A percentile compares a stretch with the other conserved stretches of the same genome.
phyloP scores from a whole-genome alignment of 2,329 filamentous ascomycete genomes.

The Aspergillus brasiliensis region DNA sequence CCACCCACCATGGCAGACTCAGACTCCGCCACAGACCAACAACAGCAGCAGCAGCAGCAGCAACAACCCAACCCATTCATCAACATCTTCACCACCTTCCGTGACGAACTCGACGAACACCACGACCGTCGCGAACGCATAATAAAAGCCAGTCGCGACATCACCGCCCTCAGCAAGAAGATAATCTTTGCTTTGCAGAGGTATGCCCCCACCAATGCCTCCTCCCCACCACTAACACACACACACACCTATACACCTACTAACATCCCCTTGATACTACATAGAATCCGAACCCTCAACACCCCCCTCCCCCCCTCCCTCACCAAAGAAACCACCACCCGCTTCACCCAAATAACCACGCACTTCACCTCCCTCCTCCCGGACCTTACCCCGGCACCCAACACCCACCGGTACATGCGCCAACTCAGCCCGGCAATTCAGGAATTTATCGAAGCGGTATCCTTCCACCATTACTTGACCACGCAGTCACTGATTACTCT shows the following conservation, averaged over 20 bases:
- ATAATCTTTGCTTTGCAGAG: slow-evolving; percentile 62
- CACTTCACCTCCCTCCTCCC: slow-evolving; percentile 68
- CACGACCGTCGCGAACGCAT: slow-evolving; percentile 89
- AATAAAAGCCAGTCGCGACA: slow-evolving; percentile 87
- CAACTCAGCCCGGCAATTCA: slow-evolving; percentile 81
- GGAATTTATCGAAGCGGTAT: slow-evolving; percentile 89
- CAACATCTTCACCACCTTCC: slow-evolving; percentile 82
- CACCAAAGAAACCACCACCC: slow-evolving; percentile 67
- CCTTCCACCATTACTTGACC: slow-evolving; percentile 84
- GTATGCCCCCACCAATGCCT: slow-evolving; percentile 37
- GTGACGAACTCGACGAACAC: slow-evolving; percentile 87
- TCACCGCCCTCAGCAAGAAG: slow-evolving; percentile 94
- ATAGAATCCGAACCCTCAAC: slow-evolving; percentile 44
- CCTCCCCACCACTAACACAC: neutral
- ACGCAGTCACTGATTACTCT: slow-evolving; percentile 73
- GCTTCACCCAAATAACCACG: slow-evolving; percentile 69
- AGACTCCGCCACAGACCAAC: neutral
- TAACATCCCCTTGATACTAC: too few relatives aligned
- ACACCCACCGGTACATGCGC: slow-evolving; percentile 77
- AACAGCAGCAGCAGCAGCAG: neutral
- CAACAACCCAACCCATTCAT: slow-evolving; percentile 38
- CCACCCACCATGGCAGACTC: neutral
- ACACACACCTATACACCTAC: neutral
- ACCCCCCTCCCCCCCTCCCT: slow-evolving; percentile 65
- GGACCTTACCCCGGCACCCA: slow-evolving; percentile 76